Base-by-base conservation (phyloP, 805 yeast genomes). In the Nakazawaea ernobii region DNA sequence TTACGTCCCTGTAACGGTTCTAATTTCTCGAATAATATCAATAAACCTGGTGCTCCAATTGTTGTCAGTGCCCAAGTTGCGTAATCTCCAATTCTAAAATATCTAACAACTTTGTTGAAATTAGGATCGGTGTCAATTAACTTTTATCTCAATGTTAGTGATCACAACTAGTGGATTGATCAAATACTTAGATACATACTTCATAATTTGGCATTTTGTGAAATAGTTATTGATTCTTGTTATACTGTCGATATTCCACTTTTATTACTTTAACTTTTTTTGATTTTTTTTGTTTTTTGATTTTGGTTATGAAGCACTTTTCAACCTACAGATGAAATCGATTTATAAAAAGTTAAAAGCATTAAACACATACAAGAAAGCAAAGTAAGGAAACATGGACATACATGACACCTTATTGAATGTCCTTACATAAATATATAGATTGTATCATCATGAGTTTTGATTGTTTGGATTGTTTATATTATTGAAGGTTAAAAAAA, bases 91-190 rank as follows among this genome's bases (percentile, higher is more conserved):
- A 76, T 63, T 61, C 96, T 75, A 68, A 86, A 78, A 68, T 82
- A 88, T 39, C 79, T 68, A 11, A 87, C 81, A 29, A 88, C 95
- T 50, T 86, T 74, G 35, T 63, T 59, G 67, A 87, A 85, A 53
- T 80, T 80, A 29, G 96, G 96, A 62, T 87, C 96, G 44, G 77
- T 72, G 61, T 87, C 96, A 57, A 87, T 88, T 47, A 74, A 58
- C 79, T 75, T 13, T n/a, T 9, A 11, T 7, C 7, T 39, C 29
- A 39, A 17, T 32, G 44, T 41, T 41, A 41, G 44, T 41, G 20
- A 17, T 26, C 2, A 8, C 6, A 2, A 8, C 4, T 10, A 20
- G 5, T 6, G 20, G 9, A 20, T 7, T 15, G 40, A n/a, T 24
- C 3, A 5, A 10, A n/a, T 9, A 4, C 38, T 11, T 11, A 11